phyloP scores from a whole-genome alignment of 2,329 filamentous ascomycete species.

The Exserohilum turcica region DNA sequence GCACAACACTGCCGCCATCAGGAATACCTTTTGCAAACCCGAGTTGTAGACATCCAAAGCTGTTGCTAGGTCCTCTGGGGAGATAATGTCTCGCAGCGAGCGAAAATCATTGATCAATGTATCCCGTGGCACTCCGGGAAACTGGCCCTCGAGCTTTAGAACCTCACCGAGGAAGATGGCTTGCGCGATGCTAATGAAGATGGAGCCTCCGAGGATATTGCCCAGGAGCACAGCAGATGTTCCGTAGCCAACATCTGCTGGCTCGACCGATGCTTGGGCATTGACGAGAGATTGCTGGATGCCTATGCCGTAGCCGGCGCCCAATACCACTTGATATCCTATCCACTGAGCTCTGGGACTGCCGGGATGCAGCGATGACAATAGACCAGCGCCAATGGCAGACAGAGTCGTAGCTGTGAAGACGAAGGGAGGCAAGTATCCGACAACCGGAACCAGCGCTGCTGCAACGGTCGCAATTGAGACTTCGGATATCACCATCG shows the following conservation, averaged over 20 bases:
- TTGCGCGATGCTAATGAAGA: background rate
- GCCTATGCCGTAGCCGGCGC: background rate
- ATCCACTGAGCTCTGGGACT: background rate
- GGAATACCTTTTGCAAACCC: background rate
- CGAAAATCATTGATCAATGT: background rate
- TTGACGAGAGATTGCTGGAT: background rate
- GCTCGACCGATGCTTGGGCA: background rate
- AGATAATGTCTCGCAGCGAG: background rate
- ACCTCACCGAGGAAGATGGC: background rate
- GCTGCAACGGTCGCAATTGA: background rate
- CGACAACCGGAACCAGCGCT: background rate
- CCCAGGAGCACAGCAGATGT: background rate
- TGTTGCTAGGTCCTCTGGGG: background rate
- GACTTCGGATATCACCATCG: background rate
- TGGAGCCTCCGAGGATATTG: background rate
- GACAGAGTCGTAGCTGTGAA: background rate
- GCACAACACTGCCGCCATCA: background rate
- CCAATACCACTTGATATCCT: background rate
- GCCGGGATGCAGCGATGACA: background rate
- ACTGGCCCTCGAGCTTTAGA: background rate
- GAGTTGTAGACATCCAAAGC: background rate
- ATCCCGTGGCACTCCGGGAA: background rate
- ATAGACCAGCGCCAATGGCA: background rate
- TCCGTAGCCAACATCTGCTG: background rate
- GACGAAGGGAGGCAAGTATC: background rate